Evolutionary conservation across 345 rosid genomes (phyloP), one percentile per base, ranked within the genome.

Genomic region (Hibiscus mutabilis): DNA sequence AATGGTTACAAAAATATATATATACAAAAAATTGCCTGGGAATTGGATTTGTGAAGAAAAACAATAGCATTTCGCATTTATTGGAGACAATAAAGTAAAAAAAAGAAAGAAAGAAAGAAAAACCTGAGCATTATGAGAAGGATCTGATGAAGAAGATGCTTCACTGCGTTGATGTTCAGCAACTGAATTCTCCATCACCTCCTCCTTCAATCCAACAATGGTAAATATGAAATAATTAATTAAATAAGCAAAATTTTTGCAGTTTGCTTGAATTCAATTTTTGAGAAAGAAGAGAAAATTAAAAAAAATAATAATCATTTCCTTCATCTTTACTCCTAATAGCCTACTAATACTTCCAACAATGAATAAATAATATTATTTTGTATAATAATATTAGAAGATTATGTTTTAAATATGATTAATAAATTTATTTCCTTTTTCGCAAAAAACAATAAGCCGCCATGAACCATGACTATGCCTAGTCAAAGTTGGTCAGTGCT

Each of bases 151-250:
- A 12, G 52, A 66, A 46, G 69, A 66, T 66, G 56, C 55, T 46
- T 66, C 56, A 24, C 16, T 44, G 69, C 69, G 69, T 66, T 44
- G 56, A 46, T 44, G 56, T 66, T 14, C 69, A 66, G 56, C 69
- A 24, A 66, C 55, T 14, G 69, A 66, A 66, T 22, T 66, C 56
- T 44, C 69, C 69, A 66, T 66, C 56, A 44, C 69, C 69, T 65
- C 33, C 55, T 44, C 55, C 69, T 42, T 31, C 31, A 19, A 9
- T 37, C 7, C 16, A 21, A 57, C 60, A 37, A 10, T 19, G 51
- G 51, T 10, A 62, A 63, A 5, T 29, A 53, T 8, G 19, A 53
- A 19, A 53, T 0, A 24, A 57, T 11, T 0, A 24, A 24, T 3
- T 24, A 1, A 15, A 29, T 27, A 60, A 60, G 12, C 42, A 60